These are phyloP conservation scores for Alnus rubra DNA, from an alignment of 306 rosid species.

Conservation along the genomic window DNA sequence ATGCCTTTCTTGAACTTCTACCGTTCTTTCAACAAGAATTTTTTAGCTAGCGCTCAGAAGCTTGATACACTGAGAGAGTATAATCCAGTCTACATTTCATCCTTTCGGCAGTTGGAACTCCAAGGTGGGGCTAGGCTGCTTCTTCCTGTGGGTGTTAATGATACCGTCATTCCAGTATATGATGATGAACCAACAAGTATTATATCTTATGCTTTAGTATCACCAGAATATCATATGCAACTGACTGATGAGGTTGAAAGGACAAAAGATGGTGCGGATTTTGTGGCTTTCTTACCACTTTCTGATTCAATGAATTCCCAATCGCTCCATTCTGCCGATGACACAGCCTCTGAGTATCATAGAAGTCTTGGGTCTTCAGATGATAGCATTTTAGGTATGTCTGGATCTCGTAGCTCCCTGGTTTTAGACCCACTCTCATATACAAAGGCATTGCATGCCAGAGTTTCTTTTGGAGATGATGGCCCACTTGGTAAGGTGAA, in stretches of 20 bases:
- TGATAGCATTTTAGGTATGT: slow-evolving; percentile 51
- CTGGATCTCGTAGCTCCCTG: slow-evolving; percentile 66
- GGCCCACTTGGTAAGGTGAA: slow-evolving; percentile 73
- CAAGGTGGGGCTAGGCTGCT: slow-evolving; percentile 77
- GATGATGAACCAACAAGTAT: slow-evolving; percentile 93
- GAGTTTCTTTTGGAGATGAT: slow-evolving; percentile 82
- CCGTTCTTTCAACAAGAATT: slow-evolving; percentile 60
- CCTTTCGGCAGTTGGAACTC: slow-evolving; percentile 69
- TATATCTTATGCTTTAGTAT: slow-evolving; percentile 72
- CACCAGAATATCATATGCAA: slow-evolving; percentile 61
- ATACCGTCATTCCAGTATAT: slow-evolving; percentile 80
- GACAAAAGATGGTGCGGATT: slow-evolving; percentile 51
- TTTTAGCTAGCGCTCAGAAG: slow-evolving; percentile 56
- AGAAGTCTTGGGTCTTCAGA: slow-evolving; percentile 64
- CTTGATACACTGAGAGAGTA: slow-evolving; percentile 53
- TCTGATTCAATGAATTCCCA: slow-evolving; percentile 57
- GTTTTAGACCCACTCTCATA: slow-evolving; percentile 53
- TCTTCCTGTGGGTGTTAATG: slow-evolving; percentile 71
- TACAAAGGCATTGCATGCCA: slow-evolving; percentile 72
- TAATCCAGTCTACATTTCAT: slow-evolving; percentile 64
- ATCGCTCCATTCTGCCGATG: slow-evolving; percentile 57
- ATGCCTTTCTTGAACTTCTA: slow-evolving; percentile 73
- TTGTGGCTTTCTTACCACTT: slow-evolving; percentile 31
- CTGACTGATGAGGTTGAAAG: slow-evolving; percentile 58
- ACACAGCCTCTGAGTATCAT: slow-evolving; percentile 47